Evolutionary conservation across 1,284 basidiomycete genomes (phyloP).

Genomic region (Entoloma clypeatum): DNA sequence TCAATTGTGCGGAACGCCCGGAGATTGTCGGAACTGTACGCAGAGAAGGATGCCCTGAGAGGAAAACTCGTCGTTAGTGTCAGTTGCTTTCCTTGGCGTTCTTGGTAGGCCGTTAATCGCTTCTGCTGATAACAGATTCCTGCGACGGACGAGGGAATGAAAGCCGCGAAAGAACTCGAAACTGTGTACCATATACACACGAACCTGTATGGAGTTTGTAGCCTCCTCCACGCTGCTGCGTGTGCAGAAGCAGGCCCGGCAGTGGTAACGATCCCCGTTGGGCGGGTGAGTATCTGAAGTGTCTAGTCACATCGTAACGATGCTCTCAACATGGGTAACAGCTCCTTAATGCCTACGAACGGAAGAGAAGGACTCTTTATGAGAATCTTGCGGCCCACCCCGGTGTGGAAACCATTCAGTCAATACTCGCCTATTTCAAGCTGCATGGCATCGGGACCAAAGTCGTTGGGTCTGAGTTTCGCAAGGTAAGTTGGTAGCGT

Average conservation of each 20-base stretch:
- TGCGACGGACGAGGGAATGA: conserved; percentile 50
- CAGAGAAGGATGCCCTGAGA: conserved; percentile 34
- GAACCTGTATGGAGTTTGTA: conserved; percentile 48
- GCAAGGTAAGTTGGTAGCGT: conserved; percentile 31
- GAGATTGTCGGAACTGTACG: conserved; percentile 38
- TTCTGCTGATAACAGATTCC: conserved; percentile 41
- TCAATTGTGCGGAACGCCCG: conserved; percentile 42
- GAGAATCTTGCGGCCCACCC: conserved; percentile 31
- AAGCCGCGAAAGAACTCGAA: conserved; percentile 42
- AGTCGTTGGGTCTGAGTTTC: conserved; percentile 40
- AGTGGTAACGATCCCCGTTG: conserved; percentile 47
- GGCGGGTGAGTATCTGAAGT: conserved; percentile 44
- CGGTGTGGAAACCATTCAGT: conserved; percentile 46
- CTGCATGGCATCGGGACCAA: conserved; percentile 38
- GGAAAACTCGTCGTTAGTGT: conserved; percentile 50
- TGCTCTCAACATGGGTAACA: conserved; percentile 16
- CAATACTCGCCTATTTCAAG: conserved; percentile 44
- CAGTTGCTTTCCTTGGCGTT: conserved; percentile 20
- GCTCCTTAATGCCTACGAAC: conserved; percentile 43
- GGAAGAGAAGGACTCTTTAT: conserved; percentile 22
- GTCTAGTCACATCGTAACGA: background rate
- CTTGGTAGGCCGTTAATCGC: conserved; percentile 3
- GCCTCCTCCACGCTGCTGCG: conserved; percentile 47
- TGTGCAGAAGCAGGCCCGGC: conserved; percentile 50
- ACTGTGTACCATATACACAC: conserved; percentile 39